A percentile compares a stretch with the other conserved stretches of the same genome.
Conservation (phyloP, 1,284 basidiomycete species). For the Heterobasidion irregulare region DNA sequence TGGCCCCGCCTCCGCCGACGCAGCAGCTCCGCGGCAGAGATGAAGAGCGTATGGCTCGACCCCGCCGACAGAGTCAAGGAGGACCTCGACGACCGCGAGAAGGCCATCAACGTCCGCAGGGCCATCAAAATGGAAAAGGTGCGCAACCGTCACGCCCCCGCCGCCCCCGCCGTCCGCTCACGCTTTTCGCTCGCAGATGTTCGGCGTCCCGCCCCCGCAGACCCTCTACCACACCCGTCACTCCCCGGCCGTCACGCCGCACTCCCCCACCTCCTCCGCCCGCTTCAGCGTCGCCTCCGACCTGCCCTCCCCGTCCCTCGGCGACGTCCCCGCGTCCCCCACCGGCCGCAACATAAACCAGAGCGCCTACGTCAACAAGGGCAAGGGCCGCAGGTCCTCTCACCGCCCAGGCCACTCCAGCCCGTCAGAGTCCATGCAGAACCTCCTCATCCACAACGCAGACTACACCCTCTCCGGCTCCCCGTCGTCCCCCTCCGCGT, state of each 20-base stretch:
- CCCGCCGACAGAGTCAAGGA: conserved; percentile 57
- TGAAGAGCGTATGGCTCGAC: conserved; percentile 37
- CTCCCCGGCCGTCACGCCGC: conserved; percentile 25
- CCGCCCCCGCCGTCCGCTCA: not conserved
- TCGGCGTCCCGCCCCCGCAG: conserved; percentile 71
- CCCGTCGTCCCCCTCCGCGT: conserved; percentile 1
- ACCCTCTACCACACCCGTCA: conserved; percentile 59
- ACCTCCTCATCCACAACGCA: conserved; percentile 34
- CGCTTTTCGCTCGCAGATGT: conserved; percentile 40
- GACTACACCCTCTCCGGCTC: conserved; percentile 6
- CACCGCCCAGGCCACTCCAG: conserved; percentile 43
- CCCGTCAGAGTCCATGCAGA: conserved; percentile 42
- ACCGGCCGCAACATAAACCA: conserved; percentile 37
- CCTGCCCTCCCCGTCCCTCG: not conserved
- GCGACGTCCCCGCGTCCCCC: conserved; percentile 11
- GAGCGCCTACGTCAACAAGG: conserved; percentile 29
- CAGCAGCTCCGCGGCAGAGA: conserved; percentile 45
- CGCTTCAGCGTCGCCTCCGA: conserved; percentile 1
- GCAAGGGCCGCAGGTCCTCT: not conserved
- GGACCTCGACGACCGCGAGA: conserved; percentile 60
- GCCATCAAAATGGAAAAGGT: conserved; percentile 84
- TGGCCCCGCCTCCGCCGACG: conserved; percentile 34
- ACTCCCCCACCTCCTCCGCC: not conserved
- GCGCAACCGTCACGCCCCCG: conserved; percentile 3
- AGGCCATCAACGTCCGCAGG: conserved; percentile 67